A percentile compares a stretch with the other conserved stretches of the same genome.
Evolutionary conservation across 2,329 filamentous ascomycete species (phyloP).

Genomic region (Cercospora zeina): DNA sequence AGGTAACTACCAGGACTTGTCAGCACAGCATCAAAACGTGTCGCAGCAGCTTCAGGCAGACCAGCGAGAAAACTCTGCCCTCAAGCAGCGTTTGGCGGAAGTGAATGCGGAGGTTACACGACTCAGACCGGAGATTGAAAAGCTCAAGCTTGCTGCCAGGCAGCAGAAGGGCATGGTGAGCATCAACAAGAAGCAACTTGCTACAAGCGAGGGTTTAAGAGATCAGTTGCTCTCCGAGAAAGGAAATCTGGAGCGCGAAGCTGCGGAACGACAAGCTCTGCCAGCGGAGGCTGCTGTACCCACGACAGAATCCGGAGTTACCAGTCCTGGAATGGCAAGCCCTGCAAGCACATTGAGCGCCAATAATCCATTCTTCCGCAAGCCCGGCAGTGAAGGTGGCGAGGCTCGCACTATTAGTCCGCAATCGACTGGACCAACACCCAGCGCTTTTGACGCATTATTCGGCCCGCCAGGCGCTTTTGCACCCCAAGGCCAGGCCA

Average conservation of each 20-base stretch:
- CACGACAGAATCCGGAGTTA: constrained; percentile 15
- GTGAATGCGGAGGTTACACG: constrained; percentile 80
- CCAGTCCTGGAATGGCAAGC: constrained; percentile 26
- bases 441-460: constrained; percentile 42
- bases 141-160: constrained; percentile 84
- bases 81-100: constrained; percentile 85
- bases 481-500: constrained; percentile 34
- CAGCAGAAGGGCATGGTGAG: constrained; percentile 96
- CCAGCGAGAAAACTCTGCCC: constrained; percentile 78
- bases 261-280: constrained; percentile 29
- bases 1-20: constrained; percentile 75
- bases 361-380: constrained; percentile 94
- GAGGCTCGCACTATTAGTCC: constrained; percentile 32
- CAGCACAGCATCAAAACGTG: constrained; percentile 77
- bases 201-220: constrained; percentile 82
- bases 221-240: constrained; percentile 84
- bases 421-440: constrained; percentile 35
- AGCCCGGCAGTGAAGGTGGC: constrained; percentile 42
- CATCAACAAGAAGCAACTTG: constrained; percentile 97
- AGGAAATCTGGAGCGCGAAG: constrained; percentile 64
- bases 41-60: constrained; percentile 75
- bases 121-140: constrained; percentile 88
- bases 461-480: constrained; percentile 48
- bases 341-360: constrained; percentile 45
- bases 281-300: constrained; percentile 24